These are phyloP conservation scores for Xylaria palmicola DNA, from an alignment of 495 filamentous ascomycete genomes.

Conservation along the genomic window DNA sequence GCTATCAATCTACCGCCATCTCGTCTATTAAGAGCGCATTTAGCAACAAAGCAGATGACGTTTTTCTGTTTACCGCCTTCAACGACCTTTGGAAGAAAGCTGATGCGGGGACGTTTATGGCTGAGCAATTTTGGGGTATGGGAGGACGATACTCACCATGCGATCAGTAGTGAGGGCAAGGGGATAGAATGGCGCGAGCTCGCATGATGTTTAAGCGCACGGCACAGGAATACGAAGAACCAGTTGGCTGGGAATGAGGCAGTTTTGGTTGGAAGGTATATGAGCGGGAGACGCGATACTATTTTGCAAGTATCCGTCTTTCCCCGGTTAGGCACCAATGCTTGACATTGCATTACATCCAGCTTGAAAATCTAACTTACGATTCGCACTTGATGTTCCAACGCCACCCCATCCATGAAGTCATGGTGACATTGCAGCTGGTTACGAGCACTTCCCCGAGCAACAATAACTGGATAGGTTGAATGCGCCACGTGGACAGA, in stretches of 20 bases:
- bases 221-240: conserved; percentile 22
- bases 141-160: conserved; percentile 29
- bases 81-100: conserved; percentile 81
- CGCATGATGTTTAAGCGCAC: conserved; percentile 11
- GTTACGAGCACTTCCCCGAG: neutral
- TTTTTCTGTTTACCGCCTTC: conserved; percentile 73
- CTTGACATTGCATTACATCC: conserved; percentile 10
- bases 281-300: conserved; percentile 22
- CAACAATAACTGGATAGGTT: neutral
- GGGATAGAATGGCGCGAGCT: neutral
- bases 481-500: too few species aligned
- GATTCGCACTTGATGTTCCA: neutral
- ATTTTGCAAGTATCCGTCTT: conserved; percentile 24
- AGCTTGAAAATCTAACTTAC: neutral
- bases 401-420: too few species aligned
- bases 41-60: conserved; percentile 37
- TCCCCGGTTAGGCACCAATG: conserved; percentile 17
- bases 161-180: conserved; percentile 17
- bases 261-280: conserved; percentile 18
- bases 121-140: conserved; percentile 76
- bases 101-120: conserved; percentile 57
- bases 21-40: conserved; percentile 59
- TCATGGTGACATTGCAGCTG: too few species aligned
- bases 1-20: conserved; percentile 65
- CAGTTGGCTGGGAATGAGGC: conserved; percentile 21